These are phyloP conservation scores for Lactarius evosmus DNA, from an alignment of 768 basidiomycete species.

Conservation along the genomic window DNA sequence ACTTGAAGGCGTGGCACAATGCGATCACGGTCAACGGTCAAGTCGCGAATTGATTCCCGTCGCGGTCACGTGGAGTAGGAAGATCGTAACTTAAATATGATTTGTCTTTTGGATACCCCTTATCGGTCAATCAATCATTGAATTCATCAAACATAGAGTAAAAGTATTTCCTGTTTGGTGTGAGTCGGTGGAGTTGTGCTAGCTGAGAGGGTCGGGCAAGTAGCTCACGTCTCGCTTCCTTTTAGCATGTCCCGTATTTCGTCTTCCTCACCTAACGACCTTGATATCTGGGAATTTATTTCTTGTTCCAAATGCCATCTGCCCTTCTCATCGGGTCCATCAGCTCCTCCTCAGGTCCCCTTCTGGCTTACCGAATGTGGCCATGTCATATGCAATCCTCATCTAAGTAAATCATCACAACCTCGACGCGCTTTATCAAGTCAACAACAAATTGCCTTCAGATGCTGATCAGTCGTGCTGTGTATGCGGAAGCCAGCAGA, in stretches of 20 bases:
- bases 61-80: constrained; percentile 3
- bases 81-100: background rate
- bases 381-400: constrained; percentile 80
- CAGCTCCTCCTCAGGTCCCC: constrained; percentile 55
- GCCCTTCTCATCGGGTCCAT: constrained; percentile 52
- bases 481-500: constrained; percentile 59
- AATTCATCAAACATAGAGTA: no score
- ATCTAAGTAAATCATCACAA: constrained; percentile 57
- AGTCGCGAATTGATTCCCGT: no score
- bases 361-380: constrained; percentile 91
- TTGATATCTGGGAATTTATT: constrained; percentile 82
- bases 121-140: no score
- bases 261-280: constrained; percentile 35
- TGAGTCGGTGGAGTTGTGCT: no score
- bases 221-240: background rate
- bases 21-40: no score
- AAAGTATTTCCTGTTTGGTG: no score
- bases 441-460: constrained; percentile 32
- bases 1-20: background rate
- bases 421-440: constrained; percentile 1
- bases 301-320: constrained; percentile 67
- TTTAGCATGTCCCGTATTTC: constrained; percentile 39
- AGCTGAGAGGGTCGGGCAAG: no score
- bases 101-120: no score
- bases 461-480: constrained; percentile 71